phyloP scores from a whole-genome alignment of 1,284 basidiomycete genomes.

The Moesziomyces globuligerus region DNA sequence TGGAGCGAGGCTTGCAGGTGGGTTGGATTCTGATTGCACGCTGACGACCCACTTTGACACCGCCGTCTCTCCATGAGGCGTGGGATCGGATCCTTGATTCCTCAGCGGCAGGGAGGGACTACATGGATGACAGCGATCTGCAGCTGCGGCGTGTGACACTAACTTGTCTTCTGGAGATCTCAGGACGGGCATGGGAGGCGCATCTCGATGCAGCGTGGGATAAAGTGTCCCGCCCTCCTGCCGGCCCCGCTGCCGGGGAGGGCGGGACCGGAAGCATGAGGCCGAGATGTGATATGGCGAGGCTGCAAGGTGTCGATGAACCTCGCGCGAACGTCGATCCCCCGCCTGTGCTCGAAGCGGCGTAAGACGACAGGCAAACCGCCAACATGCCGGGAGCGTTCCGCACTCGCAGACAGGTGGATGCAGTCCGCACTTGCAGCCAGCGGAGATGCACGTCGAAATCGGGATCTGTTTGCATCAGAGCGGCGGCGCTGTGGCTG shows the following conservation, averaged over 20 bases:
- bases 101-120: no score
- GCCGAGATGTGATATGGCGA: neutral
- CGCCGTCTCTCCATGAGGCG: no score
- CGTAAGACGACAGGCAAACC: neutral
- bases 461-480: neutral
- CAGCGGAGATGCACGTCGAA: neutral
- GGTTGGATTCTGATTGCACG: no score
- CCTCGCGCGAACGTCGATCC: neutral
- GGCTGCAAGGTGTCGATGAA: neutral
- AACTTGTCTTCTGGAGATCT: neutral
- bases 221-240: no score
- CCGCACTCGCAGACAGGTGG: neutral
- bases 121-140: constrained; percentile 1
- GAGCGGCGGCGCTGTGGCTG: no score
- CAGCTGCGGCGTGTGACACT: neutral
- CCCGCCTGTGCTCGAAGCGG: neutral
- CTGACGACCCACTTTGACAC: no score
- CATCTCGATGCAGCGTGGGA: constrained; percentile 14
- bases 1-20: neutral
- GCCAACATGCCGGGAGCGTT: neutral
- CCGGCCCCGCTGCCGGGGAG: no score
- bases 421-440: no score
- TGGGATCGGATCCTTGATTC: no score
- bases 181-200: constrained; percentile 15
- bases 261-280: no score